Evolutionary conservation across 805 yeast genomes (phyloP).

Genomic region (Cyberlindnera meyerae): DNA sequence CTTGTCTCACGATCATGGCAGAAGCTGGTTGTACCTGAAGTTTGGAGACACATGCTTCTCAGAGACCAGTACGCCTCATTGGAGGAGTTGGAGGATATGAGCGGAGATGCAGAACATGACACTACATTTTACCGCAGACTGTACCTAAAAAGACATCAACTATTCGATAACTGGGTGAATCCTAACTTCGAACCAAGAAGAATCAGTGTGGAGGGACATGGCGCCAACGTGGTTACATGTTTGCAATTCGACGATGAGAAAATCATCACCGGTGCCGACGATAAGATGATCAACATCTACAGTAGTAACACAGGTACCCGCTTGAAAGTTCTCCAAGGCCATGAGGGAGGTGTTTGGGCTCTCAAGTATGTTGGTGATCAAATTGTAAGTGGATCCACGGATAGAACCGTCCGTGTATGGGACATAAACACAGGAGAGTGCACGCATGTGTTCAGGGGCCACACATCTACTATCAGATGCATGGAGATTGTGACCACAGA

Average conservation of each 20-base stretch:
- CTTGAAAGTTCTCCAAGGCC: constrained; percentile 66
- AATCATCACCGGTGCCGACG: constrained; percentile 91
- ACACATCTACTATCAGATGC: constrained; percentile 89
- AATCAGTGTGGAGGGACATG: constrained; percentile 64
- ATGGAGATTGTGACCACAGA: constrained; percentile 75
- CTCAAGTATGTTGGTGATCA: constrained; percentile 79
- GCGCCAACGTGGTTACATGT: constrained; percentile 86
- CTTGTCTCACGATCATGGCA: constrained; percentile 71
- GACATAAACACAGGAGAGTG: constrained; percentile 78
- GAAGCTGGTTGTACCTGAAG: constrained; percentile 48
- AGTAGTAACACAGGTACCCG: constrained; percentile 69
- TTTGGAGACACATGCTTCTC: constrained; percentile 68
- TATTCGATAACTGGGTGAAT: constrained; percentile 70
- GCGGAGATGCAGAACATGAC: constrained; percentile 3
- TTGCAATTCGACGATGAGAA: constrained; percentile 87
- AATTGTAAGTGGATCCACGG: constrained; percentile 91
- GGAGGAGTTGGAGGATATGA: constrained; percentile 37
- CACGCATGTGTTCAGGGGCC: constrained; percentile 89
- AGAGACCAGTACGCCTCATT: constrained; percentile 55
- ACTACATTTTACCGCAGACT: constrained; percentile 11
- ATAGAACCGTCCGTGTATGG: constrained; percentile 92
- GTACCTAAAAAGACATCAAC: constrained; percentile 21
- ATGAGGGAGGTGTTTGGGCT: constrained; percentile 99
- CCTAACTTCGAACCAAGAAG: constrained; percentile 64
- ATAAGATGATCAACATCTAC: constrained; percentile 73